Conservation (phyloP, 78 protist species). For the Dictyostelium purpureum region DNA sequence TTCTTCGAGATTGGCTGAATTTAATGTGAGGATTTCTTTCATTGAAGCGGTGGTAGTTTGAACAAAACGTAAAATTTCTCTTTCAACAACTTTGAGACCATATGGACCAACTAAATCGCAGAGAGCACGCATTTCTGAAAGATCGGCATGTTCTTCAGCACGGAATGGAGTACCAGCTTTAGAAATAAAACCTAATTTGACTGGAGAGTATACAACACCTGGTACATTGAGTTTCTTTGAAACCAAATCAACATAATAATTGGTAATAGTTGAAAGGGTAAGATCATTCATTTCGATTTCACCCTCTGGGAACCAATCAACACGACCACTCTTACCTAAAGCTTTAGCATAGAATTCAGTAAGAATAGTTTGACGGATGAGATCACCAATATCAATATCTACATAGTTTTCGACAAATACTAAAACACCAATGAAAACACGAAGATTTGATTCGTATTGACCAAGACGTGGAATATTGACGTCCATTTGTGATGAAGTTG, state of each 20-base stretch:
- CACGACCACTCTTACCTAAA: constrained; percentile 64
- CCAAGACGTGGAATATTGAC: constrained; percentile 50
- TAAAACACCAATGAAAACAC: constrained; percentile 63
- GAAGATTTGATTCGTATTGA: constrained; percentile 16
- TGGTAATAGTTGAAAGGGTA: constrained; percentile 19
- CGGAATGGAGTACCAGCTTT: constrained; percentile 67
- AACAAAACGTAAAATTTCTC: constrained; percentile 54
- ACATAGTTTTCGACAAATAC: constrained; percentile 69
- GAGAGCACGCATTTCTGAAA: constrained; percentile 61
- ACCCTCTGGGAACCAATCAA: constrained; percentile 84
- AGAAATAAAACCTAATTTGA: constrained; percentile 44
- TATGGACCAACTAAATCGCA: constrained; percentile 79
- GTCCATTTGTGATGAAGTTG: neutral
- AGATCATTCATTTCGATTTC: constrained; percentile 60
- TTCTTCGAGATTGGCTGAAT: constrained; percentile 36
- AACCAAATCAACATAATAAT: constrained; percentile 39
- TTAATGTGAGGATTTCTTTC: constrained; percentile 54
- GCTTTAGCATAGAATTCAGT: constrained; percentile 75
- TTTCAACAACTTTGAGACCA: constrained; percentile 72
- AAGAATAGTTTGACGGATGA: constrained; percentile 74
- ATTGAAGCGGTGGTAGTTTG: neutral
- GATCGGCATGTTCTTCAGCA: constrained; percentile 72
- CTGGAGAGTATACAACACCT: constrained; percentile 73
- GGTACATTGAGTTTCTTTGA: constrained; percentile 22
- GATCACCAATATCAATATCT: constrained; percentile 67